Percentiles rank a stretch among this genome's conserved stretches.
Evolutionary conservation across 2,329 filamentous ascomycete species (phyloP).

Genomic region (Rasamsonia emersonii): DNA sequence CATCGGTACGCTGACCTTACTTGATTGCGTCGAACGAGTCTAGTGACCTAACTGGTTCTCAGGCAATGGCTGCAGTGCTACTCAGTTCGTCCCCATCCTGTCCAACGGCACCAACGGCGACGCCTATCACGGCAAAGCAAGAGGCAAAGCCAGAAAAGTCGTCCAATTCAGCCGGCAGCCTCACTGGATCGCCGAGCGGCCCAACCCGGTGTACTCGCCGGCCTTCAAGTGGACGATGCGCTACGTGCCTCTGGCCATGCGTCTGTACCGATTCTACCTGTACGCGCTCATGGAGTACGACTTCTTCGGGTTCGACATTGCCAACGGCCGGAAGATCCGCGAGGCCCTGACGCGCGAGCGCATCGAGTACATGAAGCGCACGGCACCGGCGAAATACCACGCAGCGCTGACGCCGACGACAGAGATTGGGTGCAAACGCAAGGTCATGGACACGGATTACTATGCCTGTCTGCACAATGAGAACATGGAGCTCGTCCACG

Average conservation of each 20-base stretch:
- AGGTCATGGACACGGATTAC: slow-evolving; percentile 42
- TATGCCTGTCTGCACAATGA: slow-evolving; percentile 34
- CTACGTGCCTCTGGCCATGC: slow-evolving; percentile 38
- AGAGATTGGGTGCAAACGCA: slow-evolving; percentile 42
- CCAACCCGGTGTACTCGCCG: slow-evolving; percentile 34
- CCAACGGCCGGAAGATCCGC: slow-evolving; percentile 29
- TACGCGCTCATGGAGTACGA: slow-evolving; percentile 38
- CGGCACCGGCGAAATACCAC: slow-evolving; percentile 37
- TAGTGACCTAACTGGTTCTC: no score
- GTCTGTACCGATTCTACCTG: slow-evolving; percentile 34
- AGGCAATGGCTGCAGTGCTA: slow-evolving; percentile 42
- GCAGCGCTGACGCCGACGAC: slow-evolving; percentile 35
- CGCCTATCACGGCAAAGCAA: slow-evolving; percentile 1
- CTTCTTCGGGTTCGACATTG: slow-evolving; percentile 35
- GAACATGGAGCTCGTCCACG: slow-evolving; percentile 33
- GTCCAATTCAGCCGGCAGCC: slow-evolving; percentile 44
- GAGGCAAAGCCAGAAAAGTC: slow-evolving; percentile 27
- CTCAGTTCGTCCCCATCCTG: slow-evolving; percentile 41
- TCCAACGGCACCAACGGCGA: slow-evolving; percentile 18
- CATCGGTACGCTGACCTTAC: slow-evolving; percentile 19
- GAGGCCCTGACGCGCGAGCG: slow-evolving; percentile 29
- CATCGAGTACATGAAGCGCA: slow-evolving; percentile 35
- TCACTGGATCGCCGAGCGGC: slow-evolving; percentile 41
- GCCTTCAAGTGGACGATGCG: slow-evolving; percentile 38
- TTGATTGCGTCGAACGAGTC: no score